phyloP scores from a whole-genome alignment of 2,329 filamentous ascomycete species.

The Paecilomyces variotii region DNA sequence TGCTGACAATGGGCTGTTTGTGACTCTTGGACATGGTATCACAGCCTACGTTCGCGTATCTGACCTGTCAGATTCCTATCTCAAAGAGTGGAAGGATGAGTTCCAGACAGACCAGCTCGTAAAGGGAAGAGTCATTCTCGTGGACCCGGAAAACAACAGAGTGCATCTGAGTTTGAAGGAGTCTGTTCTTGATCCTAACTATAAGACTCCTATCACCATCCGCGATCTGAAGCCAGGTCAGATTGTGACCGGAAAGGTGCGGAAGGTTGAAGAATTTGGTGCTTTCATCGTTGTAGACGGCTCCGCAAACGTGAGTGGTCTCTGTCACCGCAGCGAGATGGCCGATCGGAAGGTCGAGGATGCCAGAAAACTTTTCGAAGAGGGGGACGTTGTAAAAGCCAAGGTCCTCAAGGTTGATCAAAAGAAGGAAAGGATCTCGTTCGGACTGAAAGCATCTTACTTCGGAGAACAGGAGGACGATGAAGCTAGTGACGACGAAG shows the following conservation, averaged over 20 bases:
- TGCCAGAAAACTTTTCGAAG: slow-evolving; percentile 80
- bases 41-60: slow-evolving; percentile 77
- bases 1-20: slow-evolving; percentile 79
- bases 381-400: slow-evolving; percentile 90
- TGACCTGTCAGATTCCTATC: slow-evolving; percentile 79
- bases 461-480: slow-evolving; percentile 57
- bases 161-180: slow-evolving; percentile 81
- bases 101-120: slow-evolving; percentile 88
- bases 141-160: slow-evolving; percentile 61
- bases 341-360: slow-evolving; percentile 75
- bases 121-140: slow-evolving; percentile 69
- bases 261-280: slow-evolving; percentile 90
- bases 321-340: slow-evolving; percentile 89
- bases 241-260: slow-evolving; percentile 78
- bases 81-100: slow-evolving; percentile 91
- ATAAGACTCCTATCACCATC: slow-evolving; percentile 63
- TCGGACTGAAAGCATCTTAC: slow-evolving; percentile 88
- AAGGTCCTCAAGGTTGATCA: slow-evolving; percentile 71
- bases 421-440: slow-evolving; percentile 70
- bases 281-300: slow-evolving; percentile 88
- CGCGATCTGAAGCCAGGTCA: slow-evolving; percentile 72
- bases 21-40: slow-evolving; percentile 71
- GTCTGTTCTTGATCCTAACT: slow-evolving; percentile 73
- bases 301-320: slow-evolving; percentile 79
- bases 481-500: slow-evolving; percentile 37